phyloP scores from a whole-genome alignment of 202 grass and related monocot species.

The Zizania palustris region DNA sequence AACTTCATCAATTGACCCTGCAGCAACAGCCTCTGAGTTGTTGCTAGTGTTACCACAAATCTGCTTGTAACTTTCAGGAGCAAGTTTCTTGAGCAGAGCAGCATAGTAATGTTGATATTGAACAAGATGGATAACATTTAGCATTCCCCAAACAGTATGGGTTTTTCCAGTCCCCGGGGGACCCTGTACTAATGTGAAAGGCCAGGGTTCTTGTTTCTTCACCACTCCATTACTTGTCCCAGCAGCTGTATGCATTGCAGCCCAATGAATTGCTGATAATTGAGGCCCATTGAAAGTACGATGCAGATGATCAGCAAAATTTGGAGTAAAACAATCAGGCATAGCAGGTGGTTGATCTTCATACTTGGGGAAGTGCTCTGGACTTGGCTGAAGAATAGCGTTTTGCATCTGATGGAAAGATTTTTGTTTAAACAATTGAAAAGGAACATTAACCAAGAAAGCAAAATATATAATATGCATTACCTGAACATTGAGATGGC shows the following conservation, averaged over 20 bases:
- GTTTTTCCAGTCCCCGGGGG: conserved; percentile 99
- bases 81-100: conserved; percentile 94
- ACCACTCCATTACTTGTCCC: conserved; percentile 72
- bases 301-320: conserved; percentile 84
- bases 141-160: conserved; percentile 98
- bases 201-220: conserved; percentile 97
- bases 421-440: conserved; percentile 28
- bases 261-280: conserved; percentile 95
- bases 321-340: conserved; percentile 95
- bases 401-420: conserved; percentile 85
- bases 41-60: conserved; percentile 52
- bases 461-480: conserved; percentile 29
- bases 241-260: conserved; percentile 98
- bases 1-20: conserved; percentile 97
- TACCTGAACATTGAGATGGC: conserved; percentile 86
- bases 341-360: conserved; percentile 88
- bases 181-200: conserved; percentile 98
- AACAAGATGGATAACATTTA: conserved; percentile 99
- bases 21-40: conserved; percentile 54
- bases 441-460: conserved; percentile 29
- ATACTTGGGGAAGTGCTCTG: conserved; percentile 96
- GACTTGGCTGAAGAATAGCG: conserved; percentile 95
- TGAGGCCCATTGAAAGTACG: conserved; percentile 89
- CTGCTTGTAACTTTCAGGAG: conserved; percentile 98
- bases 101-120: conserved; percentile 99